A percentile compares a stretch with the other conserved stretches of the same genome.
phyloP scores from a whole-genome alignment of 2,329 filamentous ascomycete species.

The Paecilomyces niveus region DNA sequence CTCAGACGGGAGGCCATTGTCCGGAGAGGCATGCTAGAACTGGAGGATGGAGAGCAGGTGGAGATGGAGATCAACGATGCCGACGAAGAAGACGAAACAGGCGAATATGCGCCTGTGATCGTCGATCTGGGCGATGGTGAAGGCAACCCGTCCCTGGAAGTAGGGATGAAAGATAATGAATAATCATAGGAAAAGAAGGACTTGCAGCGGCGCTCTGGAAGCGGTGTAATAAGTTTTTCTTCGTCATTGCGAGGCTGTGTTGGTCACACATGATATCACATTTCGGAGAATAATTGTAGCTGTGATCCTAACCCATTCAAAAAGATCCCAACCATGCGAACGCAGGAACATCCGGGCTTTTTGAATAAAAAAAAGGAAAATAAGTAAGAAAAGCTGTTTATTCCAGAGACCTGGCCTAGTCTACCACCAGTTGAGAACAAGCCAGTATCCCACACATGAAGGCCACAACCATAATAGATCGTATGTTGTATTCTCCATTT shows the following conservation, averaged over 20 bases:
- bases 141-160: neutral
- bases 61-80: constrained; percentile 49
- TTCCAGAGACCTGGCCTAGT: constrained; percentile 24
- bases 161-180: constrained; percentile 5
- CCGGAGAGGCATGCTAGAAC: constrained; percentile 50
- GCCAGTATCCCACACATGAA: constrained; percentile 17
- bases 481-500: neutral
- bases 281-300: neutral
- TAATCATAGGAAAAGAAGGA: constrained; percentile 1
- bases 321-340: constrained; percentile 5
- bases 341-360: constrained; percentile 6
- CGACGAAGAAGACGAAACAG: constrained; percentile 57
- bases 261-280: neutral
- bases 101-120: constrained; percentile 57
- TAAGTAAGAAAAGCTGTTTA: constrained; percentile 18
- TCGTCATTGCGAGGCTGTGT: neutral
- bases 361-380: constrained; percentile 10
- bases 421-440: constrained; percentile 21
- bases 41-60: constrained; percentile 58
- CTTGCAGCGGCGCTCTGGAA: neutral
- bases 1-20: constrained; percentile 46
- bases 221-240: neutral
- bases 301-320: neutral
- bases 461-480: constrained; percentile 14
- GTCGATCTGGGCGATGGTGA: constrained; percentile 41